A percentile compares a stretch with the other conserved stretches of the same genome.
Evolutionary conservation across 1,139 yeast genomes (phyloP).

Genomic region (Magnusiomyces clavatus): DNA sequence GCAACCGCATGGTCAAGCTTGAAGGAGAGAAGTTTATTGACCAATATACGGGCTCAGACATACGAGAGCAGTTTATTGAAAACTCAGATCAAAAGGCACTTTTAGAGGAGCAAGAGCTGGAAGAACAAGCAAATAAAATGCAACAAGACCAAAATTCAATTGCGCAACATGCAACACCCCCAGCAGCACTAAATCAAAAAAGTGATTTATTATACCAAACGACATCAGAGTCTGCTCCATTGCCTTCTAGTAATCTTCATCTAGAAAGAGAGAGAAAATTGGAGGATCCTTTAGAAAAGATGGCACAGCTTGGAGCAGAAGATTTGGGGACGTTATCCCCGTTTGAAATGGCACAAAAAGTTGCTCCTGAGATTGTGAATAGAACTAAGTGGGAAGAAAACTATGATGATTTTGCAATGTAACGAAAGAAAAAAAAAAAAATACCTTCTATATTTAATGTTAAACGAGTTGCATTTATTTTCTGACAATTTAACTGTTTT

Average conservation of each 20-base stretch:
- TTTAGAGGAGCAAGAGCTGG: background rate
- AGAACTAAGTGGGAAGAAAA: background rate
- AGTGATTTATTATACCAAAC: no score
- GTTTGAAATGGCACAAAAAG: background rate
- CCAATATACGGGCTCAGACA: slow-evolving; percentile 18
- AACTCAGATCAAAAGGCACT: background rate
- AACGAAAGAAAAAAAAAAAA: no score
- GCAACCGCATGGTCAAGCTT: slow-evolving; percentile 28
- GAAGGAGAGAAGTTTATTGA: slow-evolving; percentile 32
- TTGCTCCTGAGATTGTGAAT: no score
- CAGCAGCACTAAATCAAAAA: no score
- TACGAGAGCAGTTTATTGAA: slow-evolving; percentile 10
- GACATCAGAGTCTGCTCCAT: no score
- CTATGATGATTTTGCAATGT: background rate
- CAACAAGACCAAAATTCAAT: slow-evolving; percentile 5
- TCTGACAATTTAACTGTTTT: no score
- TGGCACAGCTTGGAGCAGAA: background rate
- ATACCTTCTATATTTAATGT: no score
- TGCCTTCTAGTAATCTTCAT: no score
- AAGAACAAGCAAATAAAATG: slow-evolving; percentile 4
- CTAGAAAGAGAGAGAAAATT: no score
- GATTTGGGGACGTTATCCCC: background rate
- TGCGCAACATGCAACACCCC: no score
- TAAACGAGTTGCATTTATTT: no score
- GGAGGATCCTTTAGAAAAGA: no score